Evolutionary conservation across 2,329 filamentous ascomycete genomes (phyloP), one percentile per base, ranked within the genome.

Genomic region (Calonectria hawksworthii): DNA sequence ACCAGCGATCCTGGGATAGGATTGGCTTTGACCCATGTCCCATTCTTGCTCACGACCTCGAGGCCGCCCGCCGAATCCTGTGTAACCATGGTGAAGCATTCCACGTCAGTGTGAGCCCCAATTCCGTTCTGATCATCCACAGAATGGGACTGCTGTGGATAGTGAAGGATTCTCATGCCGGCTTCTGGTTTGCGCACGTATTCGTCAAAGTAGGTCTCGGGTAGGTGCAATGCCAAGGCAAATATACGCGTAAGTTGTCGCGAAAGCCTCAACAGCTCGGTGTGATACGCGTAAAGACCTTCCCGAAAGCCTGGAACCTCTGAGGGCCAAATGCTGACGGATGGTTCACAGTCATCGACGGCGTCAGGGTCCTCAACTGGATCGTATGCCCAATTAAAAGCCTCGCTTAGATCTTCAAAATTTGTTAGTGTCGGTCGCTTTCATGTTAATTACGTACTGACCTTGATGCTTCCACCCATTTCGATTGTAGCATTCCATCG

Each of bases 101-200:
- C 85, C 36, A 87, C 86, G 74, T 89, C 88, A 10, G 88, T 89
- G 72, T 90, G 88, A 0, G 88, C 84, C 23, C 85, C 85, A 36
- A 87, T 87, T 2, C 83, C 83, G 16, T 84, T 75, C 13, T 76
- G 73, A 2, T 75, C 73, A 26, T 76, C 47, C 75, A 80, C 76
- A 5, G 78, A 78, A 50, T 71, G 74, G 54, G 67, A 71, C 61
- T 75, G 78, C 61, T 80, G 80, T 10, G 87, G 88, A 70, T 89
- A 90, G 74, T 87, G 87, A 70, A 88, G 77, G 41, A 85, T 77
- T 18, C 83, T 77, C 76, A 85, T 79, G 4, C 81, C 83, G 0
- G 84, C 83, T 36, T 84, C 83, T 0, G 83, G 84, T 6, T 78
- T 73, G 6, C 75, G 75, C 36, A 80, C 78, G 73, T 82, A 85